A percentile compares a stretch with the other conserved stretches of the same genome.
phyloP scores from a whole-genome alignment of 2,329 filamentous ascomycete species.

The Penicillium psychrosexuale region DNA sequence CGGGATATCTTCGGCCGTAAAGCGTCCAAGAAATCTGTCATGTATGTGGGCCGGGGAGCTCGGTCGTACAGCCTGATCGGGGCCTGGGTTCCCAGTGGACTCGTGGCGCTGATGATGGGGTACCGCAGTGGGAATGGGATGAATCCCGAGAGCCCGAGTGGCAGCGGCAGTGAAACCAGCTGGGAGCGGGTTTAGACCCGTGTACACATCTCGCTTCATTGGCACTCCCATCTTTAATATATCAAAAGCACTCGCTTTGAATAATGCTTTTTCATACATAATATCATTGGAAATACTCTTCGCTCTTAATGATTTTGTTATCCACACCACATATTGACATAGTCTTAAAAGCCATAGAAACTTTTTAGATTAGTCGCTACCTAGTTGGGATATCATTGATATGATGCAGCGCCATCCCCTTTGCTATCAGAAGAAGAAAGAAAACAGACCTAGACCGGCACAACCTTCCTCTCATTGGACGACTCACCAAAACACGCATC shows the following conservation, averaged over 20 bases:
- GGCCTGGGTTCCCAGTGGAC: conserved; percentile 67
- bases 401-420: neutral
- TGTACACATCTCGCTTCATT: neutral
- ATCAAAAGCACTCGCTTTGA: neutral
- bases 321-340: conserved; percentile 1
- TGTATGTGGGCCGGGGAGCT: conserved; percentile 81
- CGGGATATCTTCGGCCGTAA: conserved; percentile 41
- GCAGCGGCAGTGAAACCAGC: conserved; percentile 34
- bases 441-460: too few species aligned
- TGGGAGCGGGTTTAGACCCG: conserved; percentile 34
- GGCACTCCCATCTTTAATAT: neutral
- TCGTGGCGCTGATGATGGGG: conserved; percentile 95
- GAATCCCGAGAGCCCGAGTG: conserved; percentile 27
- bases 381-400: neutral
- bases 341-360: neutral
- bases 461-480: conserved; percentile 9
- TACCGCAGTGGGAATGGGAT: conserved; percentile 48
- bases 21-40: conserved; percentile 50
- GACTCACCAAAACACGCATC: neutral
- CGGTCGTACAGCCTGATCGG: conserved; percentile 83
- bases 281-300: conserved; percentile 11
- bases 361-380: neutral
- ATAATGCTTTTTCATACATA: conserved; percentile 14
- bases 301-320: conserved; percentile 14
- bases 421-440: neutral